Conservation (phyloP, 768 basidiomycete species). For the Lactifluus piperatus region DNA sequence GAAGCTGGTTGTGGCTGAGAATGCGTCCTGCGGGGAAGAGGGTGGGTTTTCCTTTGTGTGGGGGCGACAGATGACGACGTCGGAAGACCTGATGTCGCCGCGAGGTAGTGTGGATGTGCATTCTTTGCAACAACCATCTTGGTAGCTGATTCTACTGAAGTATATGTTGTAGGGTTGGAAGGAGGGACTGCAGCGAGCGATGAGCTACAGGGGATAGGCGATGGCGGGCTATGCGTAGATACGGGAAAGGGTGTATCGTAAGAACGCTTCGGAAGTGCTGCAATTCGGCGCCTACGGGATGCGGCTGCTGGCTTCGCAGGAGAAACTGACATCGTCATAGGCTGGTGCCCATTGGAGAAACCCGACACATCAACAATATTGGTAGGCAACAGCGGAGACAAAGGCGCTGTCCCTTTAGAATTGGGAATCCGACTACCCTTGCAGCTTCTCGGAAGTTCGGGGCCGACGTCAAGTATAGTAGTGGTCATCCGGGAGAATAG, state of each 20-base stretch:
- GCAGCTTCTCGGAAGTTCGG: neutral
- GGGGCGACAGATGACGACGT: neutral
- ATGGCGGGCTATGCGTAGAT: neutral
- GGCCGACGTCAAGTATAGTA: neutral
- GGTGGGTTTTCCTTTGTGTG: neutral
- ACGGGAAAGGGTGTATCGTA: neutral
- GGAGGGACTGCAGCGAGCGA: neutral
- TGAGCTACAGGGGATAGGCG: neutral
- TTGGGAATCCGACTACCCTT: neutral
- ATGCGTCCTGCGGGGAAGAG: neutral
- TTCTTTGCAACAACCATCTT: neutral
- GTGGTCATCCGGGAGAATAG: neutral
- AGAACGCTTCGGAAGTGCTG: neutral
- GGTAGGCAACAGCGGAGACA: neutral
- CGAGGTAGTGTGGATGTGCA: neutral
- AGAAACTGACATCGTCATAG: no score
- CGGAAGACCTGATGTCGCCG: neutral
- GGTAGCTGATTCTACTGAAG: no score
- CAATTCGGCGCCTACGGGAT: conserved; percentile 7
- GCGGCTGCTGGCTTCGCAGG: neutral
- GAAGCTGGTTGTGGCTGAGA: neutral
- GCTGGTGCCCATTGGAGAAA: neutral
- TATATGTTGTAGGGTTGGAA: no score
- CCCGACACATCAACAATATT: neutral
- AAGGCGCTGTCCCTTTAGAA: neutral